phyloP scores from a whole-genome alignment of 441 rosid genomes.

The Biscutella laevigata region DNA sequence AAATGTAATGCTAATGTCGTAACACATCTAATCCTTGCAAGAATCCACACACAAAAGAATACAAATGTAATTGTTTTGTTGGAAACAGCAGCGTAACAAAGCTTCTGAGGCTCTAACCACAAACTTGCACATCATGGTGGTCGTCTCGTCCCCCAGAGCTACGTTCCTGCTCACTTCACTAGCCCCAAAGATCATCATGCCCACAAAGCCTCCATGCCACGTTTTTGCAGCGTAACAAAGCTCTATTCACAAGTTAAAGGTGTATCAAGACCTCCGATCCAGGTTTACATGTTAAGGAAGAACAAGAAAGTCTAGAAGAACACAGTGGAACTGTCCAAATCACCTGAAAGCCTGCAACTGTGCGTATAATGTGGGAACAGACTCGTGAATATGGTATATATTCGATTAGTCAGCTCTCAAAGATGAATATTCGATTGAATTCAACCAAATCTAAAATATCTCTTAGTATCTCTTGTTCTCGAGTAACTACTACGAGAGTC shows the following conservation, averaged over 20 bases:
- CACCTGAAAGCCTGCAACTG: constrained; percentile 99
- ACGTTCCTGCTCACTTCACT: constrained; percentile 98
- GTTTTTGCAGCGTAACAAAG: constrained; percentile 96
- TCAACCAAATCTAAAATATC: too few species aligned
- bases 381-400: too few species aligned
- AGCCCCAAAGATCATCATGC: constrained; percentile 95
- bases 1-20: too few species aligned
- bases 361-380: constrained; percentile 87
- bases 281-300: too few species aligned
- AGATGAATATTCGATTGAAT: too few species aligned
- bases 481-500: too few species aligned
- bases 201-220: constrained; percentile 93
- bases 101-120: constrained; percentile 97
- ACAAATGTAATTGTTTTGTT: too few species aligned
- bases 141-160: constrained; percentile 92
- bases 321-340: constrained; percentile 4
- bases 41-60: too few species aligned
- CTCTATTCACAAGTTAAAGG: constrained; percentile 31
- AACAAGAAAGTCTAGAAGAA: background rate
- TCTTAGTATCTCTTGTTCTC: too few species aligned
- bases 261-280: constrained; percentile 11
- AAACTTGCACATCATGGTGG: constrained; percentile 95
- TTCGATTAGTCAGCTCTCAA: too few species aligned
- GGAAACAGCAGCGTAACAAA: too few species aligned
- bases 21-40: too few species aligned